phyloP scores from a whole-genome alignment of 1,139 yeast genomes.

The Suzukiozyma palmioleophila region DNA sequence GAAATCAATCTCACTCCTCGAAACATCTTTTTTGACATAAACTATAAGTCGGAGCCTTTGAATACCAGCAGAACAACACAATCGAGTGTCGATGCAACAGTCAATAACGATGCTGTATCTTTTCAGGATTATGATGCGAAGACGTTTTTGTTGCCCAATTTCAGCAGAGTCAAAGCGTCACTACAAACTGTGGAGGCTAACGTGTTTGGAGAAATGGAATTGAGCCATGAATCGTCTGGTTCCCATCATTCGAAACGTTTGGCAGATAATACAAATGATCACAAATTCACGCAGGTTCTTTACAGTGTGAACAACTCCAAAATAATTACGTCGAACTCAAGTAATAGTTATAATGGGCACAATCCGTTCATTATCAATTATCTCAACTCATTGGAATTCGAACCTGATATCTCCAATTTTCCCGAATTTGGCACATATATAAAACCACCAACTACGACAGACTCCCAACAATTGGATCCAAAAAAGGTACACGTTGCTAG shows the following conservation, averaged over 20 bases:
- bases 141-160: slow-evolving; percentile 29
- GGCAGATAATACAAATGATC: slow-evolving; percentile 11
- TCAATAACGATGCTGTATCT: slow-evolving; percentile 13
- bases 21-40: slow-evolving; percentile 64
- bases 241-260: slow-evolving; percentile 6
- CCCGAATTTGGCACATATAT: slow-evolving; percentile 47
- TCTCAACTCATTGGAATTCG: slow-evolving; percentile 49
- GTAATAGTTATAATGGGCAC: slow-evolving; percentile 61
- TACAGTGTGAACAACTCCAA: slow-evolving; percentile 31
- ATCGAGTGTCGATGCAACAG: slow-evolving; percentile 15
- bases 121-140: slow-evolving; percentile 12
- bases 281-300: slow-evolving; percentile 23
- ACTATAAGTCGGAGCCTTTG: slow-evolving; percentile 42
- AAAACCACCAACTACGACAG: slow-evolving; percentile 1
- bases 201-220: slow-evolving; percentile 57
- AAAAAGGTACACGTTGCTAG: slow-evolving; percentile 58
- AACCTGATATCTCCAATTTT: slow-evolving; percentile 56
- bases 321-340: slow-evolving; percentile 34
- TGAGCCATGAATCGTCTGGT: slow-evolving; percentile 19
- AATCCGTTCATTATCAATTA: slow-evolving; percentile 61
- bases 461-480: slow-evolving; percentile 13
- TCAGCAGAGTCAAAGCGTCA: slow-evolving; percentile 42
- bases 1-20: slow-evolving; percentile 39
- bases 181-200: slow-evolving; percentile 55
- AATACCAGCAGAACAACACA: slow-evolving; percentile 17